Conservation (phyloP, 1,284 basidiomycete species). For the Trametes pubescens region DNA sequence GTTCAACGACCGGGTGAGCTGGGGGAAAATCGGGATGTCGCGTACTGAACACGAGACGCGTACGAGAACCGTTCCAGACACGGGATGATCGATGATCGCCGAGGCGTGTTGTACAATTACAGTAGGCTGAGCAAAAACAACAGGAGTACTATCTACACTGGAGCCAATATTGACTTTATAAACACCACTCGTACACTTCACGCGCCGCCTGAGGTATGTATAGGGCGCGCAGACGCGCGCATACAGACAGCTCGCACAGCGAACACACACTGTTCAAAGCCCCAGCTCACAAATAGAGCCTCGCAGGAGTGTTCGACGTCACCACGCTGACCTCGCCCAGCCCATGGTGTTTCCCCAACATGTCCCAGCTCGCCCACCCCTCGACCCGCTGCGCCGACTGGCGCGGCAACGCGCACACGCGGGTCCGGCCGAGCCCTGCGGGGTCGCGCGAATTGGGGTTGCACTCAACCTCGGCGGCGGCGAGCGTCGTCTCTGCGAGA, state of each 20-base stretch:
- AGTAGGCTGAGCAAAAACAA: neutral
- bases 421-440: constrained; percentile 15
- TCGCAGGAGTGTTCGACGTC: constrained; percentile 26
- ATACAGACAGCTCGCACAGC: neutral
- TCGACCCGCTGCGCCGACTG: neutral
- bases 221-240: neutral
- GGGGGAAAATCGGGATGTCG: neutral
- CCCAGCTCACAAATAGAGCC: neutral
- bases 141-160: neutral
- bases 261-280: neutral
- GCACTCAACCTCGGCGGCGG: constrained; percentile 11
- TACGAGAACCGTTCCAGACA: too few relatives aligned
- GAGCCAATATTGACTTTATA: neutral
- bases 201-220: neutral
- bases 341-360: constrained; percentile 3
- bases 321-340: constrained; percentile 23
- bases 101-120: neutral
- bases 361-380: constrained; percentile 28
- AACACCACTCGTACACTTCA: neutral
- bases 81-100: too few relatives aligned
- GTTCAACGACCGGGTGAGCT: constrained; percentile 36
- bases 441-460: constrained; percentile 28
- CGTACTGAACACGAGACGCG: neutral
- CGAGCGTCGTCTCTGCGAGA: constrained; percentile 25
- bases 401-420: constrained; percentile 12